These are phyloP conservation scores for Rhodosporidiobolus sp. DNA, from an alignment of 768 basidiomycete species.

Conservation along the genomic window DNA sequence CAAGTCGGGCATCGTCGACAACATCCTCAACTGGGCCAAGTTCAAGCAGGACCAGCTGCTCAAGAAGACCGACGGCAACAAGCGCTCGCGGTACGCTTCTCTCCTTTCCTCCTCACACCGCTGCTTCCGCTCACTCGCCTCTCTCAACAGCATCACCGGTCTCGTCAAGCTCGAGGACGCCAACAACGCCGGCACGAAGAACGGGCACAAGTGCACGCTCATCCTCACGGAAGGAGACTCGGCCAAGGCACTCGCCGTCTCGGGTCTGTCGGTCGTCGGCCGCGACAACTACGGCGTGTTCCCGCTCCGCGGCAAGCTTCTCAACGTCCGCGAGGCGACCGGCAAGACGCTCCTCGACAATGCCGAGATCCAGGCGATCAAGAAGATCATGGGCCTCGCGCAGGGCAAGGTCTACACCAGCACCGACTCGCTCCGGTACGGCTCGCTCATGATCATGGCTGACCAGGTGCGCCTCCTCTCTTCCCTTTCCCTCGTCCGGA, in stretches of 20 bases:
- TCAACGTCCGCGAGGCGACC: constrained; percentile 94
- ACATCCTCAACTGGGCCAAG: constrained; percentile 91
- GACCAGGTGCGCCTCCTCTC: constrained; percentile 72
- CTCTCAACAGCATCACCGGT: constrained; percentile 67
- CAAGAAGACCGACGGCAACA: constrained; percentile 90
- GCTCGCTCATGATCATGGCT: constrained; percentile 97
- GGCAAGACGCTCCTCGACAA: constrained; percentile 98
- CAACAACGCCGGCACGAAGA: constrained; percentile 87
- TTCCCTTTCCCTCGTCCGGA: not conserved
- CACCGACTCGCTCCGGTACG: constrained; percentile 73
- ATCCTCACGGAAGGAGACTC: constrained; percentile 99
- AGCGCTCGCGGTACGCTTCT: constrained; percentile 68
- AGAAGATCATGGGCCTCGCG: constrained; percentile 95
- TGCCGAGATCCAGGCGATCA: constrained; percentile 92
- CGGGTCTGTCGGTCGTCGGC: constrained; percentile 89
- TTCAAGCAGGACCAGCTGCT: constrained; percentile 94
- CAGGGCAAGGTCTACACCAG: constrained; percentile 84
- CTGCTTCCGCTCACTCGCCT: constrained; percentile 18
- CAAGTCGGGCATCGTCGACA: constrained; percentile 85
- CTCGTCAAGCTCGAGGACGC: constrained; percentile 92
- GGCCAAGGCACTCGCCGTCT: constrained; percentile 92
- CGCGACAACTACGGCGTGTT: constrained; percentile 97
- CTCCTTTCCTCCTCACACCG: not conserved
- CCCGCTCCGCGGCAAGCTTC: constrained; percentile 89
- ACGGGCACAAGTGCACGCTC: constrained; percentile 79